Evolutionary conservation across 108 stramenopile species (phyloP), one percentile per base, ranked within the genome.

Genomic region (Fragilariopsis cylindrus): DNA sequence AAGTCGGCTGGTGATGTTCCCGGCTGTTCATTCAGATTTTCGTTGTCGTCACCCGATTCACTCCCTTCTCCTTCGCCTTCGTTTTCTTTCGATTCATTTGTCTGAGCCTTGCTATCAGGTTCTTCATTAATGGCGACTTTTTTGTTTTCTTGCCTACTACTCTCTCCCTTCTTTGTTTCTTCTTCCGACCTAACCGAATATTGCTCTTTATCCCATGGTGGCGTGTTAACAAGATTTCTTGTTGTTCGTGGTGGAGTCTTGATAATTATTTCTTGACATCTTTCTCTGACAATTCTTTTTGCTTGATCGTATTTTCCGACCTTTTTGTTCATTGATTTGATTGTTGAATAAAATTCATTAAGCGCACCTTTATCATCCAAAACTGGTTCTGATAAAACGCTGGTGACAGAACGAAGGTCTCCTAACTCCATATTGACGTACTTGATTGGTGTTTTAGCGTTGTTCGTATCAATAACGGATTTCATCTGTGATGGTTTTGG

Each of bases 401-500:
- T 76, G 5, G 76, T 76, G 58, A 76, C 76, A 7, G 69, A 70
- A 45, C 68, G 68, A 13, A 76, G 57, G 47, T 76, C 76, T 43
- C 76, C 76, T 16, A 70, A 53, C 7, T 53, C 76, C 45, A 60
- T 76, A 50, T 70, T 76, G 48, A 76, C 57, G 50, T 63, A 70
- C 11, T 54, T 47, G 7, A 76, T 70, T 19, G 76, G 76, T 60
- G 48, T 68, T 30, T 45, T 11, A 4, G 62, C 16, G 40, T 21
- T 5, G 11, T 15, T 7, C 7, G 39, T 41, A 6, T 60, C 45
- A 19, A 3, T 16, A 15, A 68, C 11, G 18, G 40, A 13, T 16
- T 58, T 19, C 43, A 47, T 42, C 30, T 74, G 3, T 4, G 43
- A 4, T 41, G 60, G 30, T 3, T 63, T n/a, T 1, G 39, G 42